Base-by-base conservation (phyloP, 108 stramenopile genomes). In the Conticribra weissflogii region DNA sequence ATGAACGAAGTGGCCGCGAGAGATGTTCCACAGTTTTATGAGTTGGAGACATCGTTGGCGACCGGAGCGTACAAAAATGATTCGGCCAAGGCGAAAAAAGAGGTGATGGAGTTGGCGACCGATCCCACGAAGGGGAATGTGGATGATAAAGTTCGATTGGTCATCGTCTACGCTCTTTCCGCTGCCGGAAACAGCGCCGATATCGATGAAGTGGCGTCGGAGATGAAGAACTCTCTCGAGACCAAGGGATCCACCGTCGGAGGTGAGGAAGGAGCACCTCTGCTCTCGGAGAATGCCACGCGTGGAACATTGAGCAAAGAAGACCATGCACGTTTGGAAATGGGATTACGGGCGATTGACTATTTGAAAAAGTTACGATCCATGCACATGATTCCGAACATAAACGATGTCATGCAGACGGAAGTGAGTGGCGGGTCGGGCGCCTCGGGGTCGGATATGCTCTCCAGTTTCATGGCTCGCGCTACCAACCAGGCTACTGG, bases 1-100 rank as follows among this genome's bases (percentile, higher is more conserved):
- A 99, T 99, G 99, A 94, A 93, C 54, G 87, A 91, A 71, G 96
- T 99, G 36, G 97, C 97, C 15, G 84, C 93, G 22, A 81, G 98
- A 14, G 97, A 99, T 81, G 94, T 99, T 8, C 97, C 97, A 22
- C 91, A 96, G 64, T 98, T 95, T 66, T 98, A 91, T 68, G 97
- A 98, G 69, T 74, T 94, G 59, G 98, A 98, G 72, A 89, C 79
- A 27, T 71, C 86, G 3, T 66, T 96, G 54, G 95, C 92, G 1
- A 88, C 91, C 14, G 94, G 94, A 55, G 63, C 78, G n/a, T 92
- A 92, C 85, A 88, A 83, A 48, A 92, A 83, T 56, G 89, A 93
- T 66, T 29, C 78, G 21, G 68, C 76, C 19, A 81, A 88, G 63
- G 96, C 90, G 8, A 90, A 93, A 63, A 77, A 77, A 31, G 81